Conservation (phyloP, 768 basidiomycete genomes). For the Calocybe cyanea region DNA sequence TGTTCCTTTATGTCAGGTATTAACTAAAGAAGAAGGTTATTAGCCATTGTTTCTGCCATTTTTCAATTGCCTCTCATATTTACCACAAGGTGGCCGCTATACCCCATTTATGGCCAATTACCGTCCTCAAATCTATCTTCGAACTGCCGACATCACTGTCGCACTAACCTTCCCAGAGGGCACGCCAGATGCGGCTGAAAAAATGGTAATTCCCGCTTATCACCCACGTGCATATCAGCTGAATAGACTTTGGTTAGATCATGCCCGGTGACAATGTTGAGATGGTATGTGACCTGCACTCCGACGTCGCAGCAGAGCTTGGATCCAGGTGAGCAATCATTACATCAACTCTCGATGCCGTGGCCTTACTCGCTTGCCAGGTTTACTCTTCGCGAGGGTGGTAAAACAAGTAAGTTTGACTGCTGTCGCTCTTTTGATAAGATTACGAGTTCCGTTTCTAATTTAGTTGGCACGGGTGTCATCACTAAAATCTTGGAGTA, state of each 20-base stretch:
- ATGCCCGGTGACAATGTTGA: conserved; percentile 99
- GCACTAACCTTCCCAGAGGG: conserved; percentile 82
- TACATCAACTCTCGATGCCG: conserved; percentile 5
- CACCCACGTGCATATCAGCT: background rate
- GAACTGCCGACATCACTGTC: conserved; percentile 92
- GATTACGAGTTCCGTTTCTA: conserved; percentile 4
- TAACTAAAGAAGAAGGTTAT: conserved; percentile 80
- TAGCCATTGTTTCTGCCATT: conserved; percentile 10
- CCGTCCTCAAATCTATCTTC: conserved; percentile 92
- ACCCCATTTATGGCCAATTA: conserved; percentile 94
- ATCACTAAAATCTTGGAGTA: conserved; percentile 76
- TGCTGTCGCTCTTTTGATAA: background rate
- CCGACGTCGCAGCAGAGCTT: conserved; percentile 85
- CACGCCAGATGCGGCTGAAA: conserved; percentile 75
- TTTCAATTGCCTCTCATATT: background rate
- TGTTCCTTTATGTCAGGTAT: conserved; percentile 40
- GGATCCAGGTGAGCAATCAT: conserved; percentile 58
- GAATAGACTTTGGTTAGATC: conserved; percentile 42
- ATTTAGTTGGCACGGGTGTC: conserved; percentile 86
- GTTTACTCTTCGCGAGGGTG: conserved; percentile 93
- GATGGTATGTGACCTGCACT: conserved; percentile 77
- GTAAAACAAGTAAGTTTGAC: conserved; percentile 71
- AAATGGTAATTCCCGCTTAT: conserved; percentile 58
- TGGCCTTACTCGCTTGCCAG: conserved; percentile 17
- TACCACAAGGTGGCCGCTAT: conserved; percentile 62